Percentiles rank a stretch among this genome's conserved stretches.
phyloP scores from a whole-genome alignment of 768 basidiomycete species.

The Pleurotus tuoliensis region DNA sequence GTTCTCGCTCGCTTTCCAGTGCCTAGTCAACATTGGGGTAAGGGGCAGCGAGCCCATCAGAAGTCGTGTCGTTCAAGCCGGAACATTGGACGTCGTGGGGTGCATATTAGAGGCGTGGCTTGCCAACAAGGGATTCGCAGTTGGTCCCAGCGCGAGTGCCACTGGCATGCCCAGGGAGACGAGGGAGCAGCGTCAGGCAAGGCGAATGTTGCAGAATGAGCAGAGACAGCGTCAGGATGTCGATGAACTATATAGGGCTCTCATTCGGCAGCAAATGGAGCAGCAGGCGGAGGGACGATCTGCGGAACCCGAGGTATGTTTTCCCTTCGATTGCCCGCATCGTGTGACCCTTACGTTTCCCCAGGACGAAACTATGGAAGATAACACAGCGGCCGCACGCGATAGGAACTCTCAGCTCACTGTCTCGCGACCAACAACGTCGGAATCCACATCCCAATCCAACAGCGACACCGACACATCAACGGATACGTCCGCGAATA shows the following conservation, averaged over 20 bases:
- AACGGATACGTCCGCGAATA: slow-evolving; percentile 55
- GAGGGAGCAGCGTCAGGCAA: slow-evolving; percentile 65
- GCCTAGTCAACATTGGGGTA: slow-evolving; percentile 95
- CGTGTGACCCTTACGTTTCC: background rate
- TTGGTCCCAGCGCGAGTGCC: slow-evolving; percentile 75
- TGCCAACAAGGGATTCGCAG: slow-evolving; percentile 81
- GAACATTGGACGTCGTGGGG: slow-evolving; percentile 89
- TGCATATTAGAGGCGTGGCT: slow-evolving; percentile 94
- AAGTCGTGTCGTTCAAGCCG: slow-evolving; percentile 90
- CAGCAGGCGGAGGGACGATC: background rate
- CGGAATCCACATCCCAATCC: slow-evolving; percentile 24
- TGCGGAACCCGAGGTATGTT: slow-evolving; percentile 11
- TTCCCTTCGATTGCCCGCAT: background rate
- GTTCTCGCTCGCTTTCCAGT: slow-evolving; percentile 93
- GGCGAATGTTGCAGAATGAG: slow-evolving; percentile 52
- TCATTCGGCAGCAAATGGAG: slow-evolving; percentile 45
- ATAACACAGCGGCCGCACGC: slow-evolving; percentile 9
- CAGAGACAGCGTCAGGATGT: slow-evolving; percentile 57
- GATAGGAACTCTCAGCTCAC: slow-evolving; percentile 18
- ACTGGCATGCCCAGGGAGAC: slow-evolving; percentile 73
- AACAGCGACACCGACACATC: slow-evolving; percentile 60
- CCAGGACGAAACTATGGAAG: slow-evolving; percentile 26
- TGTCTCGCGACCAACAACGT: slow-evolving; percentile 14
- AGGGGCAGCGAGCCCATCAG: slow-evolving; percentile 91
- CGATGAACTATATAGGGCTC: slow-evolving; percentile 50